Evolutionary conservation across 78 protist species (phyloP), one percentile per base, ranked within the genome.

Genomic region (Ministeria vibrans): DNA sequence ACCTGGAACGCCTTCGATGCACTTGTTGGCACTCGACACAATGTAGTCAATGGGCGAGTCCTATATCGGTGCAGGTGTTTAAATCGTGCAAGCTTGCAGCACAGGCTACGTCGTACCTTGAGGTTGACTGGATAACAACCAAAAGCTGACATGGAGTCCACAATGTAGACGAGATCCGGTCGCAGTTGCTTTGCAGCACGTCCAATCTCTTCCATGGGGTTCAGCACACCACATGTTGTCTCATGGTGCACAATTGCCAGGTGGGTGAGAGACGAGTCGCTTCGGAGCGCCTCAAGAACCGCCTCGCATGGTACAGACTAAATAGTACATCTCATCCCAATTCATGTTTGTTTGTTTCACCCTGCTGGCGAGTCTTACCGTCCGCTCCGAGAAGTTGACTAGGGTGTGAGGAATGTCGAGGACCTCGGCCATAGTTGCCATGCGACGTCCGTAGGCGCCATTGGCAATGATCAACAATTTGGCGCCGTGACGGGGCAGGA

Each of bases 1-100:
- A n/a, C 88, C 88, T 46, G 88, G 88, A 22, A 78, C 80, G 39
- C 88, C 88, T 44, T 84, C 83, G 38, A 84, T 43, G 78, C 88
- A 84, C 55, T 84, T 84, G 80, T 84, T 84, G 34, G 88, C 81
- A 11, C 72, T 42, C 32, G 79, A 41, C 38, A 84, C 88, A 22
- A 84, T 61, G 30, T 70, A 72, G 78, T 84, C 88, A 13, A 78
- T 66, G 61, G 53, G 34, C 13, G 71, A 44, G 61, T 53, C 72
- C n/a, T n/a, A n/a, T n/a, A n/a, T n/a, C n/a, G n/a, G n/a, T n/a
- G n/a, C n/a, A n/a, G n/a, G n/a, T n/a, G n/a, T n/a, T n/a, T n/a
- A n/a, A n/a, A n/a, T n/a, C n/a, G n/a, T n/a, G n/a, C n/a, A n/a
- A n/a, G n/a, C n/a, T n/a, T n/a, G n/a, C n/a, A n/a, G n/a, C n/a